Evolutionary conservation across 805 yeast species (phyloP).

Genomic region (Candida sakaeoensis): DNA sequence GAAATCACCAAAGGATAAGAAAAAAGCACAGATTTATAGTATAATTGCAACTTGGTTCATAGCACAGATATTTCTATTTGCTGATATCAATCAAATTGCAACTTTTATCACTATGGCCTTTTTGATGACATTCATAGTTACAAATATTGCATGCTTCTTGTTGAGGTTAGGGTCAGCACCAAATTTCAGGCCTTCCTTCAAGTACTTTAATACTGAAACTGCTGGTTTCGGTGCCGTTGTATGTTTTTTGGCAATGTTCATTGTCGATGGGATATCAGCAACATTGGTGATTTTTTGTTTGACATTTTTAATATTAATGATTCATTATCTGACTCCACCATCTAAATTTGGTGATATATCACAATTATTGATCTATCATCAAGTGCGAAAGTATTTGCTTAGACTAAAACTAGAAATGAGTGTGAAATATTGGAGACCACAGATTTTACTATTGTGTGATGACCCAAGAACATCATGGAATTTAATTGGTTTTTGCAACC

Average conservation of each 20-base stretch:
- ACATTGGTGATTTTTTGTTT: slow-evolving; percentile 66
- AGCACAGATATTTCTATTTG: slow-evolving; percentile 80
- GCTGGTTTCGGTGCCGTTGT: slow-evolving; percentile 72
- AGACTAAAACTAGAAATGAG: slow-evolving; percentile 80
- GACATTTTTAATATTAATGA: slow-evolving; percentile 63
- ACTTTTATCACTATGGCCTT: slow-evolving; percentile 96
- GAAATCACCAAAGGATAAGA: slow-evolving; percentile 37
- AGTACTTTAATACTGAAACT: slow-evolving; percentile 75
- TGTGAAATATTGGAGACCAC: slow-evolving; percentile 98
- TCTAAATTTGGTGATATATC: slow-evolving; percentile 98
- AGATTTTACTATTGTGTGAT: slow-evolving; percentile 80
- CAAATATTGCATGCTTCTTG: slow-evolving; percentile 89
- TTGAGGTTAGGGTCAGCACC: slow-evolving; percentile 91
- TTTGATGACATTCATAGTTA: slow-evolving; percentile 90
- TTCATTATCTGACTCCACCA: slow-evolving; percentile 91
- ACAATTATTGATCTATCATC: slow-evolving; percentile 91
- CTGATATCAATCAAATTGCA: slow-evolving; percentile 92
- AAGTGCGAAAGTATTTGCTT: slow-evolving; percentile 85
- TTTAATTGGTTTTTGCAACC: slow-evolving; percentile 87
- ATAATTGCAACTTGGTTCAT: slow-evolving; percentile 74
- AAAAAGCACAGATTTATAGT: slow-evolving; percentile 60
- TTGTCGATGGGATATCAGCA: slow-evolving; percentile 91
- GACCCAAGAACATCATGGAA: slow-evolving; percentile 93
- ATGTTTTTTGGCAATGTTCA: slow-evolving; percentile 83
- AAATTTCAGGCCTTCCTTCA: slow-evolving; percentile 95